These are phyloP conservation scores for Hemisphaericaspora lyxosophila DNA, from an alignment of 1,139 yeast species.

Conservation along the genomic window DNA sequence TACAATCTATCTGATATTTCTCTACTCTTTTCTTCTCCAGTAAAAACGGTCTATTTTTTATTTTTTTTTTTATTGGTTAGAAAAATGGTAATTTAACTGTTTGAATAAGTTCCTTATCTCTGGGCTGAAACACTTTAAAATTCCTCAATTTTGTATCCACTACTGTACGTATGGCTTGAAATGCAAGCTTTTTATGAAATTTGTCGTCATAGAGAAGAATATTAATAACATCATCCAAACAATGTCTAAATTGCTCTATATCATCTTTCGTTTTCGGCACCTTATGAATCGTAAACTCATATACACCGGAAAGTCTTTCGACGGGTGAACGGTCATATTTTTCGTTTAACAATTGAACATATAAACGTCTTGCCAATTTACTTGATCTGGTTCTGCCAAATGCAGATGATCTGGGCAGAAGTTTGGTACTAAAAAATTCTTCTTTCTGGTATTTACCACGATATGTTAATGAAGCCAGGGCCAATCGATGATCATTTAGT, in stretches of 20 bases:
- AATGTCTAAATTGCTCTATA: slow-evolving; percentile 29
- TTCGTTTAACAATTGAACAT: slow-evolving; percentile 14
- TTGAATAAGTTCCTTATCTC: not conserved
- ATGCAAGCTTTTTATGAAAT: no score
- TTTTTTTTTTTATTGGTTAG: no score
- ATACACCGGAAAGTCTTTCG: slow-evolving; percentile 37
- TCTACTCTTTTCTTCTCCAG: no score
- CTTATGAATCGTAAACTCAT: slow-evolving; percentile 33
- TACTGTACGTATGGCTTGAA: no score
- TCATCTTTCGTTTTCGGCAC: slow-evolving; percentile 41
- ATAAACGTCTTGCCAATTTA: slow-evolving; percentile 17
- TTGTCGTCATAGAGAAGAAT: slow-evolving; percentile 23
- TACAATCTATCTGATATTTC: no score
- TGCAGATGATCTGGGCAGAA: slow-evolving; percentile 36
- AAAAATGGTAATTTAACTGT: not conserved
- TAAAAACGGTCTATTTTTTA: not conserved
- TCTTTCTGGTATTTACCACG: slow-evolving; percentile 27
- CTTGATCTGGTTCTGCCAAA: slow-evolving; percentile 31
- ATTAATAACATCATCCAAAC: slow-evolving; percentile 21
- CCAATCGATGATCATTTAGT: slow-evolving; percentile 29
- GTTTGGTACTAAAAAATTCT: slow-evolving; percentile 24
- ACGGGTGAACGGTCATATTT: slow-evolving; percentile 3
- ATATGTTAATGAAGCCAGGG: slow-evolving; percentile 22
- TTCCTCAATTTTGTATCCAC: no score
- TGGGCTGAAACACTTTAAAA: no score